phyloP scores from a whole-genome alignment of 2,329 filamentous ascomycete genomes.

The Ascochyta fabae region DNA sequence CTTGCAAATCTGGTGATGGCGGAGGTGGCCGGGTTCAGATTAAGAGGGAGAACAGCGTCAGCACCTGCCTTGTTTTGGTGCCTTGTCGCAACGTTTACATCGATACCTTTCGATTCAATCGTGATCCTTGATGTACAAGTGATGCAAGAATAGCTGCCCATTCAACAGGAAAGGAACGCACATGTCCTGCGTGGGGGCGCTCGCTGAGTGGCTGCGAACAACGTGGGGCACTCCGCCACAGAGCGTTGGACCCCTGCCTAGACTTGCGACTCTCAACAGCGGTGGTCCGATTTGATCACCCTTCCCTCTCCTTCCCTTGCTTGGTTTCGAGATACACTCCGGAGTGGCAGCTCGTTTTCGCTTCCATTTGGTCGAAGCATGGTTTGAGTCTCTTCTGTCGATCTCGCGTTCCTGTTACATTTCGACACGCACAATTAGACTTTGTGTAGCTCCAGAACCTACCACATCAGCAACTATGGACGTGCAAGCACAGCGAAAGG shows the following conservation, averaged over 20 bases:
- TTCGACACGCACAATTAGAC: not conserved
- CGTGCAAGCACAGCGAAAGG: conserved; percentile 48
- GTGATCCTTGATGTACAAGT: not conserved
- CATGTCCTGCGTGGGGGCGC: not conserved
- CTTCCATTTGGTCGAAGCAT: conserved; percentile 8
- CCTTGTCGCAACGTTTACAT: not conserved
- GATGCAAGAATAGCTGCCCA: not conserved
- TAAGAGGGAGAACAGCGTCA: conserved; percentile 1
- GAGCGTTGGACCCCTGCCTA: conserved; percentile 3
- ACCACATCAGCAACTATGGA: conserved; percentile 33
- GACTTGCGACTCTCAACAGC: conserved; percentile 16
- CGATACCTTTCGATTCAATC: not conserved
- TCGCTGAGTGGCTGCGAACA: conserved; percentile 7
- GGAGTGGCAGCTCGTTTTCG: not conserved
- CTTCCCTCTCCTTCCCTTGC: conserved; percentile 18
- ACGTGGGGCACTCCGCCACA: conserved; percentile 14
- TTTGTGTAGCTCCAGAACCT: conserved; percentile 1
- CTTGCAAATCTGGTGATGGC: conserved; percentile 36
- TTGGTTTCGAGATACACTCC: not conserved
- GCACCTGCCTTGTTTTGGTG: conserved; percentile 5
- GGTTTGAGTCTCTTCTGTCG: conserved; percentile 3
- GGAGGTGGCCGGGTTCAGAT: conserved; percentile 33
- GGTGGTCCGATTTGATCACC: conserved; percentile 26
- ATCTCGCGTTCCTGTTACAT: not conserved
- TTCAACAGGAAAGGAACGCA: not conserved